Percentiles rank a stretch among this genome's conserved stretches.
Evolutionary conservation across 345 rosid genomes (phyloP).

Genomic region (Trapa incisa): DNA sequence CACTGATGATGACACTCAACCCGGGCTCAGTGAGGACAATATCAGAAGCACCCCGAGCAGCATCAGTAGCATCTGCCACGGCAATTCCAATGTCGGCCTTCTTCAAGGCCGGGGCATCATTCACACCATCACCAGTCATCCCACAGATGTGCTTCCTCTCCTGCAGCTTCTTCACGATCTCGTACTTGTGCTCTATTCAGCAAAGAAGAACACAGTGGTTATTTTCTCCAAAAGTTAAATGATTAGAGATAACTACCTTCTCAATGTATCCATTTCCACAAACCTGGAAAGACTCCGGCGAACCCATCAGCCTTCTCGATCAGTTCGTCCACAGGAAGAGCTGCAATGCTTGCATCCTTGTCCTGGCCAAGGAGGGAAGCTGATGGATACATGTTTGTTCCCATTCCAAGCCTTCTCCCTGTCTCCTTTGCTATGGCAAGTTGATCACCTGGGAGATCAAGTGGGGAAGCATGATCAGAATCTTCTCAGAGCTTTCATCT

Average conservation of each 20-base stretch:
- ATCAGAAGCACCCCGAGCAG: slow-evolving; percentile 39
- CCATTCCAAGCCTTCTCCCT: slow-evolving; percentile 42
- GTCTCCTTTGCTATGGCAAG: slow-evolving; percentile 45
- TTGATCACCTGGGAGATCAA: slow-evolving; percentile 23
- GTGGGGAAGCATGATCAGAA: background rate
- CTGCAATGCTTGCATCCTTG: slow-evolving; percentile 22
- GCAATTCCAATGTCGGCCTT: slow-evolving; percentile 45
- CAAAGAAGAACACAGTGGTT: background rate
- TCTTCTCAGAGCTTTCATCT: background rate
- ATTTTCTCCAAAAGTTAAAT: background rate
- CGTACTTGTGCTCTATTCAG: slow-evolving; percentile 33
- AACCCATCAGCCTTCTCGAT: slow-evolving; percentile 43
- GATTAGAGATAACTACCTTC: background rate
- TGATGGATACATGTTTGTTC: slow-evolving; percentile 44
- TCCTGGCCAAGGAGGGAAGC: slow-evolving; percentile 29
- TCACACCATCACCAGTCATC: slow-evolving; percentile 46
- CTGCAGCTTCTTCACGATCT: slow-evolving; percentile 36
- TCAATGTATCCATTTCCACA: background rate
- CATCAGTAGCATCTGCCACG: slow-evolving; percentile 38
- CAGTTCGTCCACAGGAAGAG: slow-evolving; percentile 29
- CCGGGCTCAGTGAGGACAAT: slow-evolving; percentile 41
- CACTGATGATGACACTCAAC: slow-evolving; percentile 35
- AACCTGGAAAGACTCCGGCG: slow-evolving; percentile 45
- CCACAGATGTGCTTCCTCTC: slow-evolving; percentile 35
- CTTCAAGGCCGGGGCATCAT: slow-evolving; percentile 43